Evolutionary conservation across 2,329 filamentous ascomycete species (phyloP), one percentile per base, ranked within the genome.

Genomic region (Ceratocystis harringtonii): DNA sequence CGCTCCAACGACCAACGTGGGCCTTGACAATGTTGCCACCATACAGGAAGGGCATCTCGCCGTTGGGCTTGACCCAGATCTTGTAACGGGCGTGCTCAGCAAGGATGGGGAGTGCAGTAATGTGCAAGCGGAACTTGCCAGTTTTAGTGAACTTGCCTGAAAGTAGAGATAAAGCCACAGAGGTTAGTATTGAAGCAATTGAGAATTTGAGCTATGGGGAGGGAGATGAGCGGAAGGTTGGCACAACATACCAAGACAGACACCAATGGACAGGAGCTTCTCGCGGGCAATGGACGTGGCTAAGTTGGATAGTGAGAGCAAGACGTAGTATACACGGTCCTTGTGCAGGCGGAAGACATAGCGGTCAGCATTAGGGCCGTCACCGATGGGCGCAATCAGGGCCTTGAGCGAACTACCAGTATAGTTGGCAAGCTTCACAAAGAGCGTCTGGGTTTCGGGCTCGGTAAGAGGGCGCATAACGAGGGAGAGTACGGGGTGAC

Each of bases 21-120:
- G 80, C 80, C 74, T 82, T 82, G 70, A 95, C 84, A 63, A 95
- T 81, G 75, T 97, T 92, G 66, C 90, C 89, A 64, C 94, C 94
- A 76, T 97, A 99, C 60, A 99, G 78, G 75, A 95, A 97, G 0
- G 94, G 92, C 91, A 96, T 96, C 72, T 95, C 92, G 70, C 94
- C 94, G 76, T 97, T 97, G 67, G 86, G 83, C 77, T 95, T 95
- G 70, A 99, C 87, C 91, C 92, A 97, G 71, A 97, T 86, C 84
- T 97, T 97, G 78, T 96, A 95, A 67, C 94, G 82, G 57, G 92
- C 92, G 75, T 96, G 90, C 69, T 90, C 87, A 66, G 92, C 89
- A 70, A 99, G 87, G 69, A 96, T 84, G 69, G 91, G 88, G 67
- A 99, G 80, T 19, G 82, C 89, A 1, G 92, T 97, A 73, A 97